Percentiles rank a stretch among this genome's conserved stretches.
These are phyloP conservation scores for Trichoderma sp. DNA, from an alignment of 2,329 filamentous ascomycete species.

Conservation along the genomic window DNA sequence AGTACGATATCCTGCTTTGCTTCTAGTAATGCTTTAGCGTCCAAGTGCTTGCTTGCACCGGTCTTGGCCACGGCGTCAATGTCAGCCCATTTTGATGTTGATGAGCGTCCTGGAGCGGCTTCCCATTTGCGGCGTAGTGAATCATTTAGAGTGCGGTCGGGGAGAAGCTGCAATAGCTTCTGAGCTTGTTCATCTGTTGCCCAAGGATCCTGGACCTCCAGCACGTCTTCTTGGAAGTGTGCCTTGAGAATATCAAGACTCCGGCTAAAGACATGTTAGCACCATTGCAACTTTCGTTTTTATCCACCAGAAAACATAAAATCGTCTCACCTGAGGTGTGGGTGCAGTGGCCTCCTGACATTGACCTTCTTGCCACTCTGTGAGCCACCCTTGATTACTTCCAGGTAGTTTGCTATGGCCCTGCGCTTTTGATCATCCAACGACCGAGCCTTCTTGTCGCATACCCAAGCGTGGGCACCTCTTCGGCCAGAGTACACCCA, in stretches of 20 bases:
- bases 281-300: not conserved
- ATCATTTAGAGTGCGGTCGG: conserved; percentile 72
- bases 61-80: conserved; percentile 83
- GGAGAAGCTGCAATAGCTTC: conserved; percentile 78
- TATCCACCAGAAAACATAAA: conserved; percentile 16
- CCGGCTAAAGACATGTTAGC: conserved; percentile 51
- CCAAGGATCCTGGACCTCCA: conserved; percentile 86
- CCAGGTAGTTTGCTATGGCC: conserved; percentile 84
- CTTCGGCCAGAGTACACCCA: conserved; percentile 98
- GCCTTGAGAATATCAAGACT: conserved; percentile 80
- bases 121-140: conserved; percentile 89
- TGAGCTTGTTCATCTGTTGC: conserved; percentile 64
- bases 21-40: conserved; percentile 70
- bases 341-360: conserved; percentile 78
- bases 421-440: conserved; percentile 83
- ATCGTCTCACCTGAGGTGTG: conserved; percentile 65
- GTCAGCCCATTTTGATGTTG: conserved; percentile 84
- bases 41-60: conserved; percentile 68
- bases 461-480: conserved; percentile 98
- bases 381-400: conserved; percentile 81
- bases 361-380: conserved; percentile 87
- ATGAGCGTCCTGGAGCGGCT: conserved; percentile 71
- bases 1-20: conserved; percentile 95
- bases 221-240: conserved; percentile 79
- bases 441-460: conserved; percentile 78